phyloP scores from a whole-genome alignment of 2,329 filamentous ascomycete genomes.

The Pseudogymnoascus verrucosus region DNA sequence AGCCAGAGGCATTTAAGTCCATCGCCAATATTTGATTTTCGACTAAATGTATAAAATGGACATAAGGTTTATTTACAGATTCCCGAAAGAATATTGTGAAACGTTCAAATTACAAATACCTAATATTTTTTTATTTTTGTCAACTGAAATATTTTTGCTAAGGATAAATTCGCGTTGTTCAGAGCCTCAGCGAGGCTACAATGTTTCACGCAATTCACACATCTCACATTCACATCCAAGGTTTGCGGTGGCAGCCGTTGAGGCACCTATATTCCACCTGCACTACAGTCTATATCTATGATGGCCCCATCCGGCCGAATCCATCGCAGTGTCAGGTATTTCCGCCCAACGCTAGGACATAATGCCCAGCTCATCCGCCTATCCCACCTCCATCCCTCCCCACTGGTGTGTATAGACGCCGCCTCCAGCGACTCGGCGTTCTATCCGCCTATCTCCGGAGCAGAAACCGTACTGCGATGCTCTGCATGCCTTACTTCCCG shows the following conservation, averaged over 20 bases:
- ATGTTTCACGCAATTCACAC: not conserved
- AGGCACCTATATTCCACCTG: constrained; percentile 8
- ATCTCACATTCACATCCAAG: not conserved
- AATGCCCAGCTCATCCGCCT: not conserved
- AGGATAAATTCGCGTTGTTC: not conserved
- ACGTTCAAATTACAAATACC: not conserved
- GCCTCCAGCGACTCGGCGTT: not conserved
- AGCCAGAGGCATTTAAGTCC: not conserved
- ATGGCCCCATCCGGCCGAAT: not conserved
- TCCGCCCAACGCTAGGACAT: not conserved
- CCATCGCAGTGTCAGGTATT: not conserved
- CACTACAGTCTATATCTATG: constrained; percentile 8
- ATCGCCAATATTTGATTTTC: too few species aligned
- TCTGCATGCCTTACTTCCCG: not conserved
- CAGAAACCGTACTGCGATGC: not conserved
- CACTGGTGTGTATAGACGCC: not conserved
- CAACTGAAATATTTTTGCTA: not conserved
- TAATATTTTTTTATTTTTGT: not conserved
- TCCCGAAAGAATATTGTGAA: not conserved
- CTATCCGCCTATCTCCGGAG: constrained; percentile 1
- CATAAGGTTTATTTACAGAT: not conserved
- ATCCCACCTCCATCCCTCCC: not conserved
- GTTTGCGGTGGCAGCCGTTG: not conserved
- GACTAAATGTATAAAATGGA: not conserved
- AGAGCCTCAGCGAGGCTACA: not conserved